Evolutionary conservation across 176 grass and related monocot species (phyloP).

Genomic region (Paspalum vaginatum): DNA sequence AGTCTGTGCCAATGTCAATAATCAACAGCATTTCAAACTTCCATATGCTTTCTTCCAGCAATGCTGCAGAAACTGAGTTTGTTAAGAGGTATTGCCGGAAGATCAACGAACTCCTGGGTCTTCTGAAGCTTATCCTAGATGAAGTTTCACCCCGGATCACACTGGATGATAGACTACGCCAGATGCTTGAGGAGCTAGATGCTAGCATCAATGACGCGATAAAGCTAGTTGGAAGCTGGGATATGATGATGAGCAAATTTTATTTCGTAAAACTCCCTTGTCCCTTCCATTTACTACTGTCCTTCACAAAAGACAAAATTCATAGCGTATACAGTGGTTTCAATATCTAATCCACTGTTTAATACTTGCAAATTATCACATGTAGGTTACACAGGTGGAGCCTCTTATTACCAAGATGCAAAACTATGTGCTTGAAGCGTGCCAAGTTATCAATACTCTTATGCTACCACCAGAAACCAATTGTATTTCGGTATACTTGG

Average conservation of each 20-base stretch:
- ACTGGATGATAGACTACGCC: conserved; percentile 43
- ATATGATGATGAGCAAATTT: conserved; percentile 60
- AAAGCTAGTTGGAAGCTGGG: conserved; percentile 46
- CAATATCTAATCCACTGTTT: background rate
- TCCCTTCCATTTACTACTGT: background rate
- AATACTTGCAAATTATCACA: background rate
- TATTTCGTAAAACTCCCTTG: conserved; percentile 55
- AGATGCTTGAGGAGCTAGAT: conserved; percentile 43
- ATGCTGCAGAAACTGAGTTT: conserved; percentile 31
- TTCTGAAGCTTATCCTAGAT: conserved; percentile 41
- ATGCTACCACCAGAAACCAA: background rate
- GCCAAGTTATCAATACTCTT: conserved; percentile 37
- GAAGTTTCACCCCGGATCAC: conserved; percentile 28
- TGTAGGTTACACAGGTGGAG: conserved; percentile 50
- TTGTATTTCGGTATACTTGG: conserved; percentile 30
- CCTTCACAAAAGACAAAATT: background rate
- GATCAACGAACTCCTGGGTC: conserved; percentile 42
- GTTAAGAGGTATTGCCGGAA: conserved; percentile 48
- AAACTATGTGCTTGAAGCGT: conserved; percentile 32
- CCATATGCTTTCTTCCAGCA: conserved; percentile 33
- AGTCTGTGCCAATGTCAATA: conserved; percentile 40
- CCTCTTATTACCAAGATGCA: conserved; percentile 43
- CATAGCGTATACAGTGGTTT: background rate
- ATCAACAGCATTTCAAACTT: conserved; percentile 51
- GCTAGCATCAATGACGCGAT: conserved; percentile 34